Evolutionary conservation across 2,329 filamentous ascomycete genomes (phyloP).

Genomic region (Diaporthe ampelina): DNA sequence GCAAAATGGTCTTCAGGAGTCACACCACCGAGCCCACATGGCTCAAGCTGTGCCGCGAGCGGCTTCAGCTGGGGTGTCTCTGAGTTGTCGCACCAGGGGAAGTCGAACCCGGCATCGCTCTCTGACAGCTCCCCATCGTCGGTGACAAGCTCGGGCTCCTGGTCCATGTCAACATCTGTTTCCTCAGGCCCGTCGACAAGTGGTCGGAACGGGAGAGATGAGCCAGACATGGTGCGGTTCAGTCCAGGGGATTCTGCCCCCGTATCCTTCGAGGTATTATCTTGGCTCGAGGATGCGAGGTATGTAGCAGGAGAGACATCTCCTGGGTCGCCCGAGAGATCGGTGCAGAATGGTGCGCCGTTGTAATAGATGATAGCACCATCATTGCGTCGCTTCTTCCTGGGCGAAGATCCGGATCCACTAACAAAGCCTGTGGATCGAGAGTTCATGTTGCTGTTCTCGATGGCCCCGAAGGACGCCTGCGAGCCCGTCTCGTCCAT

Average conservation of each 20-base stretch:
- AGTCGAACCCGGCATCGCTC: slow-evolving; percentile 58
- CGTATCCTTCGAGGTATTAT: slow-evolving; percentile 47
- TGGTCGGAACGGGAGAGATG: slow-evolving; percentile 63
- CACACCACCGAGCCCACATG: slow-evolving; percentile 71
- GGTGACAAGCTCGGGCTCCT: slow-evolving; percentile 50
- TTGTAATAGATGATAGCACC: slow-evolving; percentile 89
- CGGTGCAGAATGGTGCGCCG: slow-evolving; percentile 84
- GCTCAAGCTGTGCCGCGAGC: slow-evolving; percentile 68
- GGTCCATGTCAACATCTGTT: slow-evolving; percentile 45
- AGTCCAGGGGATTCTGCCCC: slow-evolving; percentile 47
- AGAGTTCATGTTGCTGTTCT: slow-evolving; percentile 63
- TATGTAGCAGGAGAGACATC: slow-evolving; percentile 63
- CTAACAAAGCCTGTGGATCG: slow-evolving; percentile 62
- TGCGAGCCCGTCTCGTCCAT: slow-evolving; percentile 62
- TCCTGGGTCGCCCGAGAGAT: slow-evolving; percentile 77
- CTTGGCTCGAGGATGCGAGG: slow-evolving; percentile 61
- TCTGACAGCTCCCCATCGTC: slow-evolving; percentile 52
- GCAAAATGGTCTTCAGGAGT: slow-evolving; percentile 75
- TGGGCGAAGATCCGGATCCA: slow-evolving; percentile 62
- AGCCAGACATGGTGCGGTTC: slow-evolving; percentile 64
- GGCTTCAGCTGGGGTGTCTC: slow-evolving; percentile 56
- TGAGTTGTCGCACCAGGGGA: slow-evolving; percentile 60
- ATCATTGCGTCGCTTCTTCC: slow-evolving; percentile 68
- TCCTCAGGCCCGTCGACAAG: slow-evolving; percentile 57
- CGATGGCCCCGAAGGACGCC: slow-evolving; percentile 59